Evolutionary conservation across 176 grass and related monocot species (phyloP), one percentile per base, ranked within the genome.

Genomic region (Ensete glaucum): DNA sequence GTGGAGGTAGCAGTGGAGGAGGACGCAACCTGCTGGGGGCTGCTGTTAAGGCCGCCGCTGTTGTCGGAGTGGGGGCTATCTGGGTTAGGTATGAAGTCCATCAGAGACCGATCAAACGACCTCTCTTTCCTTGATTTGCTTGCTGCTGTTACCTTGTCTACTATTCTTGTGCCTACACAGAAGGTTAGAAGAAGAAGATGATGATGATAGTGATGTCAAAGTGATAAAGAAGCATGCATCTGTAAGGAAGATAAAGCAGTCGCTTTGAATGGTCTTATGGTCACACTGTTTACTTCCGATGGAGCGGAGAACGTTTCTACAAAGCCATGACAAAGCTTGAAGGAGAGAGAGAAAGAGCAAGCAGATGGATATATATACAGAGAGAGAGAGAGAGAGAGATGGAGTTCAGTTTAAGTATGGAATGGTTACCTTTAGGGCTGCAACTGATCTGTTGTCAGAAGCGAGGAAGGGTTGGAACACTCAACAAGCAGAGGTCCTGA

Each of bases 1-100:
- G 27, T n/a, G 54, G 3, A 9, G 74, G 9, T 48, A 73, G 34
- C 34, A 4, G 34, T 43, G 34, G 34, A 43, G 34, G 34, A 43
- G 34, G 34, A 43, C 34, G 34, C 34, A 43, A 43, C 34, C 34
- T 43, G 34, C 34, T 43, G 34, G 34, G 34, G 34, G 34, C 34
- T 43, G 34, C 34, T 43, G 34, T 43, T 43, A 43, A 49, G 60
- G 8, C 14, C 29, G 17, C 0, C 11, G n/a, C 73, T 62, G 73
- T 81, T 79, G 77, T 85, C 85, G 49, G 92, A 89, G 75, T 75
- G 84, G 67, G 92, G 92, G 68, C 92, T 92, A 70, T 89, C 92
- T 11, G 82, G 83, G 60, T 79, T 84, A 56, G 84, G 88, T 53
- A 92, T 15, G 76, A 91, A 69, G 82, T 96, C 89, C 92, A 96